Conservation (phyloP, 192 early-diverging fungal species). For the Coemansia sp. region DNA sequence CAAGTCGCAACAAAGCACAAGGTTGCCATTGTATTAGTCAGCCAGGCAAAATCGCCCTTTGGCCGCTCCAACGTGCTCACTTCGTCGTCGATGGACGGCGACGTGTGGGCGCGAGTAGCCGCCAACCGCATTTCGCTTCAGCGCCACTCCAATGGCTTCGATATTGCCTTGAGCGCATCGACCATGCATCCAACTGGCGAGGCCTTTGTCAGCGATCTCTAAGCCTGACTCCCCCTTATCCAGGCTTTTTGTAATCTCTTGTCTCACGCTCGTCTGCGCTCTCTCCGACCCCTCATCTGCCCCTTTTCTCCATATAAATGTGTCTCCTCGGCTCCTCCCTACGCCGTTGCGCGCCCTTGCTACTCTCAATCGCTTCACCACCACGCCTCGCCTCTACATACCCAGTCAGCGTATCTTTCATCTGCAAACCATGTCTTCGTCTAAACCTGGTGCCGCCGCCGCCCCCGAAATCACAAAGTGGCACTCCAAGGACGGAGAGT, state of each 20-base stretch:
- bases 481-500: conserved; percentile 76
- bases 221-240: not conserved
- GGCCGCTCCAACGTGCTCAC: not conserved
- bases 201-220: not conserved
- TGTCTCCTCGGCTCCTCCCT: not conserved
- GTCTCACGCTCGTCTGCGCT: not conserved
- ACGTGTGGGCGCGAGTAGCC: conserved; percentile 26
- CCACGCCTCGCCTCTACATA: not conserved
- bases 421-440: conserved; percentile 1
- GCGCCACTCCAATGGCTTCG: not conserved
- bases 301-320: not conserved
- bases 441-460: not conserved
- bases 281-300: not conserved
- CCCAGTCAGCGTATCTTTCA: not conserved
- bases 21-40: conserved; percentile 28
- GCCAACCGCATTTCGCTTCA: conserved; percentile 8
- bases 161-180: not conserved
- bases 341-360: not conserved
- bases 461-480: conserved; percentile 53
- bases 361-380: no score
- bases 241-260: not conserved
- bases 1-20: conserved; percentile 24
- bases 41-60: conserved; percentile 24
- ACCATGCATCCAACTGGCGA: conserved; percentile 4
- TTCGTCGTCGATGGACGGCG: conserved; percentile 22